Base-by-base conservation (phyloP, 257 asterid genomes). In the Penstemon davidsonii region DNA sequence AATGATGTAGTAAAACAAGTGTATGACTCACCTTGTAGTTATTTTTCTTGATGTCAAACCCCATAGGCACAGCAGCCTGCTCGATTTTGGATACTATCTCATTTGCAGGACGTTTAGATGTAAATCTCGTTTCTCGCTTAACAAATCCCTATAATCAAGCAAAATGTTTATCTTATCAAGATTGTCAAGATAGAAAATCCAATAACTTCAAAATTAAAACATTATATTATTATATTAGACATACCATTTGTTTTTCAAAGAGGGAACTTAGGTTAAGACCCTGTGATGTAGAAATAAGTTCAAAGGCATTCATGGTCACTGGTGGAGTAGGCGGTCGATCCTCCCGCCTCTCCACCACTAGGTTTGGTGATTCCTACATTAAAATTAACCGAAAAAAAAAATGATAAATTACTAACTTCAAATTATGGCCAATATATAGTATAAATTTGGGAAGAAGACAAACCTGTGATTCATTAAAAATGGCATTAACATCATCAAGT, bases 261-360 rank as follows among this genome's bases (percentile, higher is more conserved):
- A 88, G 89, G 62, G 79, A 55, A 70, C 83, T 74, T 38, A 87
- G 87, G 73, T 87, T 83, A 75, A 88, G 85, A 69, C 92, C 92
- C 84, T 84, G 86, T 55, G 92, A 88, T 43, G 80, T 83, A 56
- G 95, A 83, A 57, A 88, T 83, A 40, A 85, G 88, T 69, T 88
- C 92, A 60, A 85, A 83, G 6, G 92, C 95, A 64, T 85, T 88
- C 95, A 88, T 85, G 15, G 84, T 74, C 64, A 73, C 55, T 4
- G 95, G 95, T 43, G 85, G 51, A 36, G 79, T 7, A 56, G 88
- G 62, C 1, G 60, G 76, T 13, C 55, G 81, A 54, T 73, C 85
- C 69, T 83, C 87, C 33, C 81, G 83, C 56, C 81, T 84, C 81
- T 87, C 95, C 74, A 81, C 92, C 9, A 87, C 90, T 56, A 87